Evolutionary conservation across 352 stramenopile species (phyloP).

Genomic region (Globisporangium echinulatum): DNA sequence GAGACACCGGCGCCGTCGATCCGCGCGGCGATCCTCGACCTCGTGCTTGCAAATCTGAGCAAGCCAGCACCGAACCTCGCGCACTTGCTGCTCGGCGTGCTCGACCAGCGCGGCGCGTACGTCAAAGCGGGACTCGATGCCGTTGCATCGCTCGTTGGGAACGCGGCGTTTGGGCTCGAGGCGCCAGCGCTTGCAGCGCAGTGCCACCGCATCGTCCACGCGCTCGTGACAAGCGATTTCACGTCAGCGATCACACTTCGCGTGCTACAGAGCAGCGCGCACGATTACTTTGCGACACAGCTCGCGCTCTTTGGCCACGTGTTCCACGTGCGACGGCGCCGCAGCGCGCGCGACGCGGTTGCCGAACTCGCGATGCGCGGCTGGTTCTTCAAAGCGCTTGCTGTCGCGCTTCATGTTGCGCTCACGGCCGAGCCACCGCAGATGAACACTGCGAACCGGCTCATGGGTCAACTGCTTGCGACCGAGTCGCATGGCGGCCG

Average conservation of each 20-base stretch:
- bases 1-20: conserved; percentile 40
- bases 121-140: conserved; percentile 60
- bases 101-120: conserved; percentile 33
- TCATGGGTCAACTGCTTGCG: conserved; percentile 52
- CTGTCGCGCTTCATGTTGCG: conserved; percentile 69
- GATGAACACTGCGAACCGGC: conserved; percentile 60
- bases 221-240: conserved; percentile 60
- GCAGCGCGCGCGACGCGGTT: conserved; percentile 27
- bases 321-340: conserved; percentile 35
- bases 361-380: conserved; percentile 71
- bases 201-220: conserved; percentile 64
- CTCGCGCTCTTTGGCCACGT: conserved; percentile 51
- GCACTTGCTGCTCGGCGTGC: conserved; percentile 60
- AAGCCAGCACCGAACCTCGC: conserved; percentile 72
- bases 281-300: conserved; percentile 64
- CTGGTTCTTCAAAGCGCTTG: conserved; percentile 79
- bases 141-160: conserved; percentile 69
- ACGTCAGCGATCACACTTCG: conserved; percentile 42
- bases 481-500: conserved; percentile 18
- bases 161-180: conserved; percentile 57
- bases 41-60: conserved; percentile 71
- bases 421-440: conserved; percentile 63
- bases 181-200: conserved; percentile 53
- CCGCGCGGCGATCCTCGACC: conserved; percentile 58
- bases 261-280: conserved; percentile 54